Evolutionary conservation across 2,329 filamentous ascomycete genomes (phyloP).

Genomic region (Penicillium expansum): DNA sequence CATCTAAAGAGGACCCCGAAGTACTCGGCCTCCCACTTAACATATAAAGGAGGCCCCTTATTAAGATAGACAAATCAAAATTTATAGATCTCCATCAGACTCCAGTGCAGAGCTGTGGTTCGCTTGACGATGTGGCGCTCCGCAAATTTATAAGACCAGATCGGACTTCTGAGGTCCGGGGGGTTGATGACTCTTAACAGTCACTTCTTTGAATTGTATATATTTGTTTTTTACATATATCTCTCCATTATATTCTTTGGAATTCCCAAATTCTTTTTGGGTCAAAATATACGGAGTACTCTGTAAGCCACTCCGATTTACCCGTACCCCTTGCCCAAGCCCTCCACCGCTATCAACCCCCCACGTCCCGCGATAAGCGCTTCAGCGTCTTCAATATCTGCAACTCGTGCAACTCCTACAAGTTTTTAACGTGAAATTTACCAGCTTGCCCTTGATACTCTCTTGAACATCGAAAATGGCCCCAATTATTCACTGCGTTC

Average conservation of each 20-base stretch:
- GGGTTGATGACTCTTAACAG: conserved; percentile 13
- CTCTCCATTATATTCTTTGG: neutral
- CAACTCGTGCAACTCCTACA: neutral
- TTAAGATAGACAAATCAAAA: conserved; percentile 12
- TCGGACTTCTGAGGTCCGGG: conserved; percentile 21
- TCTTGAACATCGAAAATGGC: conserved; percentile 31
- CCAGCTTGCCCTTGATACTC: neutral
- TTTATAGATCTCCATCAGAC: conserved; percentile 6
- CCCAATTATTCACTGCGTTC: conserved; percentile 45
- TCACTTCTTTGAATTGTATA: neutral
- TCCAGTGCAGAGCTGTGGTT: conserved; percentile 16
- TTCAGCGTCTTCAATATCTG: conserved; percentile 2
- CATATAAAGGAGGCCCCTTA: neutral
- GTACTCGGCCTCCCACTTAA: neutral
- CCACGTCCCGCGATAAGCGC: conserved; percentile 25
- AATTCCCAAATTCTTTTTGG: neutral
- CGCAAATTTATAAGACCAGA: conserved; percentile 3
- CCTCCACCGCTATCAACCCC: conserved; percentile 10
- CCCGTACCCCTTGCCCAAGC: neutral
- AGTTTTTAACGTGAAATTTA: neutral
- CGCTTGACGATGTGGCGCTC: conserved; percentile 8
- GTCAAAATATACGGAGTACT: neutral
- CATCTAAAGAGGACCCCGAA: neutral
- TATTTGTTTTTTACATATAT: neutral
- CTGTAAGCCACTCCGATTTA: neutral